These are phyloP conservation scores for Pythium rishiriense DNA, from an alignment of 352 stramenopile genomes.

Conservation along the genomic window DNA sequence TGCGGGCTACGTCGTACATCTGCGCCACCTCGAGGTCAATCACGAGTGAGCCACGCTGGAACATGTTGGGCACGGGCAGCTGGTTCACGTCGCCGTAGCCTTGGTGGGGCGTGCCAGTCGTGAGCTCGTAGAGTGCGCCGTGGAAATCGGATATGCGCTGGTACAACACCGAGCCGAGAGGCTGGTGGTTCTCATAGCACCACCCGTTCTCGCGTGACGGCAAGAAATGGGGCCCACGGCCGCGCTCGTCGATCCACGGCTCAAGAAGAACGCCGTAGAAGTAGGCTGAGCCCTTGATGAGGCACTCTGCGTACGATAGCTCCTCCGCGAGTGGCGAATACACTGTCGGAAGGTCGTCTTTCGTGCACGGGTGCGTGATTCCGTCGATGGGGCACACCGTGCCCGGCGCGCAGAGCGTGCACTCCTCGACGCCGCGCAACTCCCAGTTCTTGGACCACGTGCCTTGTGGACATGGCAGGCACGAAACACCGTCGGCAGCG, in stretches of 20 bases:
- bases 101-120: slow-evolving; percentile 89
- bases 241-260: slow-evolving; percentile 94
- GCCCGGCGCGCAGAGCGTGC: slow-evolving; percentile 90
- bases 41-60: slow-evolving; percentile 79
- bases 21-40: slow-evolving; percentile 87
- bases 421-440: slow-evolving; percentile 93
- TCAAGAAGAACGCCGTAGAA: slow-evolving; percentile 95
- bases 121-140: slow-evolving; percentile 93
- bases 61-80: slow-evolving; percentile 79
- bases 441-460: slow-evolving; percentile 99
- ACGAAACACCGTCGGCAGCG: slow-evolving; percentile 87
- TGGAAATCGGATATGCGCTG: slow-evolving; percentile 94
- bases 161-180: slow-evolving; percentile 89
- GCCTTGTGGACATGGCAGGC: slow-evolving; percentile 90
- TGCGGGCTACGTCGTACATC: slow-evolving; percentile 86
- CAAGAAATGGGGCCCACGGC: slow-evolving; percentile 91
- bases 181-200: slow-evolving; percentile 94
- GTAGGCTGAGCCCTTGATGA: slow-evolving; percentile 78
- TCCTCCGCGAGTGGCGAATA: slow-evolving; percentile 86
- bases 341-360: slow-evolving; percentile 91
- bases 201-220: slow-evolving; percentile 64
- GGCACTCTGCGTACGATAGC: slow-evolving; percentile 88
- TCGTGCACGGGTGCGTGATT: slow-evolving; percentile 93
- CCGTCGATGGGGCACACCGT: slow-evolving; percentile 94
- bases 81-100: slow-evolving; percentile 89